These are phyloP conservation scores for Amanita exitialis DNA, from an alignment of 768 basidiomycete species.

Conservation along the genomic window DNA sequence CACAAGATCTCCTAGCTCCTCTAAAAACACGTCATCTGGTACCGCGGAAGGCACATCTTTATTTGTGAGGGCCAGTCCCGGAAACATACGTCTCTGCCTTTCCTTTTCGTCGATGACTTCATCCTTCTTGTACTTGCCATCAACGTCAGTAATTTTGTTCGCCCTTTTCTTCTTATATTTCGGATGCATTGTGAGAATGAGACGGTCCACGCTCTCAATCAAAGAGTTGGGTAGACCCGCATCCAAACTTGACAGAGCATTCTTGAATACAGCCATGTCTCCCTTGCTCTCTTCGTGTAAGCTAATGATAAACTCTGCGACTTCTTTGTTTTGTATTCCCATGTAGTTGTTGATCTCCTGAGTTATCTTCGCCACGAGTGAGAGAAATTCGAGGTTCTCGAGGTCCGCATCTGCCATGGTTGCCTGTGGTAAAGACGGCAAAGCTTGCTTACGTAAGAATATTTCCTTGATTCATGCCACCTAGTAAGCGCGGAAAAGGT, in stretches of 20 bases:
- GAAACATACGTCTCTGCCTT: constrained; percentile 79
- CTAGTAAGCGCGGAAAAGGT: constrained; percentile 45
- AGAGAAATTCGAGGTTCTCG: constrained; percentile 88
- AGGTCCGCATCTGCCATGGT: constrained; percentile 67
- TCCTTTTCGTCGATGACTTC: constrained; percentile 50
- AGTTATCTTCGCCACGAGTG: constrained; percentile 82
- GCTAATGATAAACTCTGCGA: constrained; percentile 91
- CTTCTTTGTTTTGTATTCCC: constrained; percentile 79
- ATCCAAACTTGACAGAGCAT: constrained; percentile 63
- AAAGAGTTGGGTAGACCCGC: constrained; percentile 87
- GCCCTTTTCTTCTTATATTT: constrained; percentile 76
- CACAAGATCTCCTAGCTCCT: constrained; percentile 87
- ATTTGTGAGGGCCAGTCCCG: constrained; percentile 80
- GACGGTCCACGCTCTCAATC: constrained; percentile 86
- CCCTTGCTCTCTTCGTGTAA: constrained; percentile 77
- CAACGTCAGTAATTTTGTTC: constrained; percentile 25
- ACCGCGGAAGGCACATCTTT: constrained; percentile 50
- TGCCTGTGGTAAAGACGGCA: constrained; percentile 5
- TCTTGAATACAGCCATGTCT: constrained; percentile 71
- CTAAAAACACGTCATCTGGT: constrained; percentile 72
- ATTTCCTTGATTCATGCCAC: constrained; percentile 27
- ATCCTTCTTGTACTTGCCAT: constrained; percentile 23
- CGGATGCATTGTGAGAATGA: constrained; percentile 91
- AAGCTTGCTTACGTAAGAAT: constrained; percentile 10
- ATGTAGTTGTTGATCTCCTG: constrained; percentile 89